Evolutionary conservation across 192 early-diverging fungal genomes (phyloP).

Genomic region (Allomyces javanicus): DNA sequence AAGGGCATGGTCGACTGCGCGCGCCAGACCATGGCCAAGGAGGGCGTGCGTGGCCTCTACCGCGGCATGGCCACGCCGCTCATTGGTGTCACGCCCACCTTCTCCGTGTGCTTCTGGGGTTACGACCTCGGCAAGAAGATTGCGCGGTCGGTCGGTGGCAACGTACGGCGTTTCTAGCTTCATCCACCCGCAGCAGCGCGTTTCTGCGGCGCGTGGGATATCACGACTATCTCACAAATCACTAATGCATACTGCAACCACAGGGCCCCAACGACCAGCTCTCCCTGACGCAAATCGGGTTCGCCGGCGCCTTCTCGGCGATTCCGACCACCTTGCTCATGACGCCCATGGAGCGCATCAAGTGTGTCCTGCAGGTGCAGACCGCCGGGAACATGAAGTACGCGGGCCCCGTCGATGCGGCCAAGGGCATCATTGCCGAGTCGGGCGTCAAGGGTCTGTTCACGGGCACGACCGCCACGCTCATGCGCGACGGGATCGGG

Average conservation of each 20-base stretch:
- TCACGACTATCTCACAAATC: neutral
- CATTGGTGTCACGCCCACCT: slow-evolving; percentile 85
- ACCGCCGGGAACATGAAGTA: slow-evolving; percentile 35
- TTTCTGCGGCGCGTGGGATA: neutral
- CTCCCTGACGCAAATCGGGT: slow-evolving; percentile 52
- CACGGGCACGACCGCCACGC: slow-evolving; percentile 82
- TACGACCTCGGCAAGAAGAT: slow-evolving; percentile 65
- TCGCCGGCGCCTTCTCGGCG: slow-evolving; percentile 89
- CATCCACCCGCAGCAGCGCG: neutral
- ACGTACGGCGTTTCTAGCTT: slow-evolving; percentile 9
- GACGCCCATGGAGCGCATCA: slow-evolving; percentile 89
- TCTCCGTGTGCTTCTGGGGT: slow-evolving; percentile 83
- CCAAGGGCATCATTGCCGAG: slow-evolving; percentile 57
- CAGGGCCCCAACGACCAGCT: slow-evolving; percentile 21
- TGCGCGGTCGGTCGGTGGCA: slow-evolving; percentile 16
- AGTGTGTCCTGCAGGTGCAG: slow-evolving; percentile 76
- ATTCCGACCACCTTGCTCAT: slow-evolving; percentile 85
- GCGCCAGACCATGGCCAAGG: slow-evolving; percentile 72
- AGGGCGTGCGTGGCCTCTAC: slow-evolving; percentile 82
- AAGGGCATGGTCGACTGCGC: slow-evolving; percentile 78
- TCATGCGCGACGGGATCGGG: slow-evolving; percentile 81
- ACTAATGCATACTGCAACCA: neutral
- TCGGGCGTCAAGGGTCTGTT: slow-evolving; percentile 75
- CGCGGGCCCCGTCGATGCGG: slow-evolving; percentile 82
- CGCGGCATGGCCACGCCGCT: slow-evolving; percentile 86